Evolutionary conservation across 805 yeast species (phyloP), one percentile per base, ranked within the genome.

Genomic region (Wickerhamomyces ciferrii): DNA sequence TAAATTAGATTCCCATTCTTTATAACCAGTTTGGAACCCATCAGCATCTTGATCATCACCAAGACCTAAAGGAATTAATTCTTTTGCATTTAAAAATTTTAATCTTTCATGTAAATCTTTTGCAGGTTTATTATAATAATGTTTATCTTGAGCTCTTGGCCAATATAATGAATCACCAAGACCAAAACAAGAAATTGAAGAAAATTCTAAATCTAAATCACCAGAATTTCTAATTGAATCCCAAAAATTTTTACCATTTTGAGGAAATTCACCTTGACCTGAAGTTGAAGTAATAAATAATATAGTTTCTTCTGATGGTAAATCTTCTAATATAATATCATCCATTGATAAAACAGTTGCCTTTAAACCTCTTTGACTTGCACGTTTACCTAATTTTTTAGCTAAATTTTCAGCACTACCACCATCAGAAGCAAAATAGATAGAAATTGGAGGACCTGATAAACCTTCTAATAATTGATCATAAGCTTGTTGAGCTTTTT

Each of bases 11-110:
- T 88, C 92, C 97, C 97, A 92, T 39, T 70, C 82, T 49, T 82
- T 80, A 65, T 84, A 92, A n/a, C 94, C 97, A 24, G 97, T 91
- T 56, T 83, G 82, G 68, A 75, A 90, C 19, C 97, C 97, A 71
- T 92, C 97, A 20, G 96, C 96, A 63, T 88, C 98, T 70, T 92
- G 98, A 62, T 92, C 98, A 66, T 92, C 97, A 68, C 98, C 98
- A 42, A 87, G 72, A 18, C 96, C 97, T 40, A 90, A 67, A 3
- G 85, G 87, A 47, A 80, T 77, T 45, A 92, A 69, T 49, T 79
- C 81, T 49, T 75, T 79, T 49, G 86, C 97, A 39, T 96, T 94
- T 48, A 88, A 74, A 48, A 84, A 69, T 52, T 69, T 70, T 51
- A 92, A 68, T 52, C 84, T 81, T 52, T 77, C 78, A 61, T 68